A percentile compares a stretch with the other conserved stretches of the same genome.
Conservation (phyloP, 1,139 yeast genomes). For the Williopsis jadinii region DNA sequence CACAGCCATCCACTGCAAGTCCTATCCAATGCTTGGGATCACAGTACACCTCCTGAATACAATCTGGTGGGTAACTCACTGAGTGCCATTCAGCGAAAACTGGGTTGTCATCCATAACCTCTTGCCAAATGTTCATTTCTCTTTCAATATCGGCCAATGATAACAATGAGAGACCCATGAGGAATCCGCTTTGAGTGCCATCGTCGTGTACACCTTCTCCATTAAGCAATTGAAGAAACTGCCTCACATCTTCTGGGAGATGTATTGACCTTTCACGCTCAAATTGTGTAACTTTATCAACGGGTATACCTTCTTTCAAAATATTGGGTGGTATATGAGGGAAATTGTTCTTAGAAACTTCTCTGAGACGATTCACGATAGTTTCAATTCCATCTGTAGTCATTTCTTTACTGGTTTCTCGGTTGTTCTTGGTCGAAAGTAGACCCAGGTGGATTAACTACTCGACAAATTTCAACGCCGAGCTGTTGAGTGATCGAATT, state of each 20-base stretch:
- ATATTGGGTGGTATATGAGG: background rate
- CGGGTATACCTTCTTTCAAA: background rate
- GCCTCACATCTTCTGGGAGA: slow-evolving; percentile 9
- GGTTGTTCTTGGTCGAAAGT: too few relatives aligned
- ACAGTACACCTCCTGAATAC: slow-evolving; percentile 47
- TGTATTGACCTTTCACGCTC: background rate
- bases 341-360: background rate
- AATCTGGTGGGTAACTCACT: slow-evolving; percentile 39
- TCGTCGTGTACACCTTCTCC: slow-evolving; percentile 7
- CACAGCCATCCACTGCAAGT: slow-evolving; percentile 47
- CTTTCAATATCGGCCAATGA: slow-evolving; percentile 8
- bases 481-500: too few relatives aligned
- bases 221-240: slow-evolving; percentile 4
- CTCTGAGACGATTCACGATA: background rate
- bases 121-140: slow-evolving; percentile 12
- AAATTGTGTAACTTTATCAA: background rate
- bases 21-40: slow-evolving; percentile 55
- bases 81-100: slow-evolving; percentile 6
- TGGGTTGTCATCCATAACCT: slow-evolving; percentile 10
- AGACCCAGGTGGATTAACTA: too few relatives aligned
- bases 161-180: slow-evolving; percentile 8
- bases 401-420: background rate
- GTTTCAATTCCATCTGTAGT: background rate
- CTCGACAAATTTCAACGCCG: too few relatives aligned
- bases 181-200: slow-evolving; percentile 4